Percentiles rank a stretch among this genome's conserved stretches.
phyloP scores from a whole-genome alignment of 129 eudicot species.

The Artemisia tridentata region DNA sequence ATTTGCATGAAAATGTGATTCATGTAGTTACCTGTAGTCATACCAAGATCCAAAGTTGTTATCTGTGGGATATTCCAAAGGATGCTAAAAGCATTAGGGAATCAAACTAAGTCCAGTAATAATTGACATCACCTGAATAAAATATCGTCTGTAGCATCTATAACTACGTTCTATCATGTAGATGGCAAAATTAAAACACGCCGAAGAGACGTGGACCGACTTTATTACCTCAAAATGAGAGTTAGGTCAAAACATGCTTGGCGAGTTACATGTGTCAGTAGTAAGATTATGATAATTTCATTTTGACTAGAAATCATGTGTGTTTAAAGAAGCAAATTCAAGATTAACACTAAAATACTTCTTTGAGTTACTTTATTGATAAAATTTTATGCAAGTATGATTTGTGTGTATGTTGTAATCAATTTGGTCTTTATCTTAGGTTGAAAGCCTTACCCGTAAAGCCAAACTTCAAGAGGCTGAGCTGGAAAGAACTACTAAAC shows the following conservation, averaged over 20 bases:
- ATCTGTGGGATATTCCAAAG: too few relatives aligned
- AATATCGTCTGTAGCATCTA: too few relatives aligned
- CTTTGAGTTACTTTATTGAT: slow-evolving; percentile 3
- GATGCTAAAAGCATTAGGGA: too few relatives aligned
- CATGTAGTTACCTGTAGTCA: too few relatives aligned
- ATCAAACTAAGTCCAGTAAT: too few relatives aligned
- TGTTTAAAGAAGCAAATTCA: neutral
- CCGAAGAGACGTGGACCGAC: too few relatives aligned
- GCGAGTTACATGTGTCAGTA: slow-evolving; percentile 14
- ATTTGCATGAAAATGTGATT: too few relatives aligned
- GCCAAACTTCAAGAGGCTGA: slow-evolving; percentile 78
- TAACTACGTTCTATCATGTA: too few relatives aligned
- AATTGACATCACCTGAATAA: too few relatives aligned
- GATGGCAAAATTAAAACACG: too few relatives aligned
- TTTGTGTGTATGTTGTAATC: slow-evolving; percentile 4
- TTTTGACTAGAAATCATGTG: slow-evolving; percentile 12
- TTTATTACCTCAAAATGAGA: too few relatives aligned
- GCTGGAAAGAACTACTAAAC: slow-evolving; percentile 71
- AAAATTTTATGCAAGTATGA: neutral
- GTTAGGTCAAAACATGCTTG: neutral
- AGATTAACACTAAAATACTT: neutral
- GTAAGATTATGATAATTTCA: neutral
- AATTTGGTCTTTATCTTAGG: slow-evolving; percentile 39
- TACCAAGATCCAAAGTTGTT: too few relatives aligned
- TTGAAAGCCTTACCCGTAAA: slow-evolving; percentile 71